phyloP scores from a whole-genome alignment of 2,329 filamentous ascomycete species.

The Penicillium digitatum region DNA sequence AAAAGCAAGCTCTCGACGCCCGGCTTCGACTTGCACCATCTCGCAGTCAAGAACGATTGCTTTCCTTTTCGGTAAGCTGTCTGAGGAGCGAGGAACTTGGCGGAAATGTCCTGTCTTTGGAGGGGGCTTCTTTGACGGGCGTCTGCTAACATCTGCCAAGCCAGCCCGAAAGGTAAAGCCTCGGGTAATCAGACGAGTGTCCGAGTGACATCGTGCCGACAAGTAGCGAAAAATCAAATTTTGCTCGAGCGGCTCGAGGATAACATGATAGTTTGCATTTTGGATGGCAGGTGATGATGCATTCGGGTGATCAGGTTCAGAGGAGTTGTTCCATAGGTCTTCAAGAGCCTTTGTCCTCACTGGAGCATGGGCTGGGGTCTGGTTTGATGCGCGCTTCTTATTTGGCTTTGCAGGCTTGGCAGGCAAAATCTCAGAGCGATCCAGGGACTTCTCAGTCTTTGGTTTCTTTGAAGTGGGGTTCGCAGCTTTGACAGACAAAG shows the following conservation, averaged over 20 bases:
- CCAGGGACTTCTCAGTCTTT: not conserved
- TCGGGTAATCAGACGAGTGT: not conserved
- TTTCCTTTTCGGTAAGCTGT: not conserved
- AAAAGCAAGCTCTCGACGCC: constrained; percentile 33
- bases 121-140: not conserved
- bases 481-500: not conserved
- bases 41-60: constrained; percentile 50
- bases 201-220: constrained; percentile 6
- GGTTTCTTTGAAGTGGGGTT: not conserved
- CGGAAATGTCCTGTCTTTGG: constrained; percentile 2
- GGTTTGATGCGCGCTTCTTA: not conserved
- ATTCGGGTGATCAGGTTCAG: not conserved
- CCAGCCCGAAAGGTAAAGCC: not conserved
- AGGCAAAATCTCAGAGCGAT: not conserved
- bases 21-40: constrained; percentile 42
- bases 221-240: constrained; percentile 6
- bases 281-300: not conserved
- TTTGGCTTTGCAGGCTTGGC: not conserved
- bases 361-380: not conserved
- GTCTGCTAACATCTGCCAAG: not conserved
- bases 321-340: not conserved
- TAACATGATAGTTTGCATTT: not conserved
- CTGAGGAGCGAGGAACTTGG: not conserved
- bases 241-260: constrained; percentile 1
- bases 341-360: not conserved